phyloP scores from a whole-genome alignment of 108 stramenopile species.

The Pseudonitzschia multistriata region DNA sequence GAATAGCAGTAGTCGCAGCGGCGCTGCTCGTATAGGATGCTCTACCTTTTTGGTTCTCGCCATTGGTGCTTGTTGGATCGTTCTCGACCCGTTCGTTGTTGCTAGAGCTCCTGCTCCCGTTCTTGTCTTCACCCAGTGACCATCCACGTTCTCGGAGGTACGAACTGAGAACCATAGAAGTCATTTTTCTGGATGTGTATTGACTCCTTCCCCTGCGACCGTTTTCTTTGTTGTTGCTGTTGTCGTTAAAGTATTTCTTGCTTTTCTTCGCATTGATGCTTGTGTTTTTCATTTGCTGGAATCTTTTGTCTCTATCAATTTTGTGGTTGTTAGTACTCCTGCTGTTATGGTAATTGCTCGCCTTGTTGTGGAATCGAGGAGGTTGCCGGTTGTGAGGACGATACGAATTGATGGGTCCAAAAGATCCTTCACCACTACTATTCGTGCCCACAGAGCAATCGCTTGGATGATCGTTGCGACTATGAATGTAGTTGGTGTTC shows the following conservation, averaged over 20 bases:
- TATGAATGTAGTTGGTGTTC: background rate
- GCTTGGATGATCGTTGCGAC: background rate
- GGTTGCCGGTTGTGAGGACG: no score
- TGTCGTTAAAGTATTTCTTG: no score
- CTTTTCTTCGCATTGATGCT: no score
- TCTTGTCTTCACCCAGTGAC: slow-evolving; percentile 3
- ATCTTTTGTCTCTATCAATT: background rate
- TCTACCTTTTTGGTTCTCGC: no score
- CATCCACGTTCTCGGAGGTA: slow-evolving; percentile 5
- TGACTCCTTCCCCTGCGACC: background rate
- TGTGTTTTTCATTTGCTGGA: background rate
- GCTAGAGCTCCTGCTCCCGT: no score
- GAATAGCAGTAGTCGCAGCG: no score
- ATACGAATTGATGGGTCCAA: background rate
- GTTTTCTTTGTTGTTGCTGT: background rate
- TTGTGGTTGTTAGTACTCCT: background rate
- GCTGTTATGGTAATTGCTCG: background rate
- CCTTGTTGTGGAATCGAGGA: no score
- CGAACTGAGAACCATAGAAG: background rate
- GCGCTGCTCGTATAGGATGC: no score
- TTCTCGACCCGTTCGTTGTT: no score
- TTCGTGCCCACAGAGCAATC: background rate
- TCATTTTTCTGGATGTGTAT: background rate
- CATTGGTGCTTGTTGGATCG: no score
- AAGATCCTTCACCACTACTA: background rate